A percentile compares a stretch with the other conserved stretches of the same genome.
Evolutionary conservation across 768 basidiomycete species (phyloP).

Genomic region (Naematelia aurantialba): DNA sequence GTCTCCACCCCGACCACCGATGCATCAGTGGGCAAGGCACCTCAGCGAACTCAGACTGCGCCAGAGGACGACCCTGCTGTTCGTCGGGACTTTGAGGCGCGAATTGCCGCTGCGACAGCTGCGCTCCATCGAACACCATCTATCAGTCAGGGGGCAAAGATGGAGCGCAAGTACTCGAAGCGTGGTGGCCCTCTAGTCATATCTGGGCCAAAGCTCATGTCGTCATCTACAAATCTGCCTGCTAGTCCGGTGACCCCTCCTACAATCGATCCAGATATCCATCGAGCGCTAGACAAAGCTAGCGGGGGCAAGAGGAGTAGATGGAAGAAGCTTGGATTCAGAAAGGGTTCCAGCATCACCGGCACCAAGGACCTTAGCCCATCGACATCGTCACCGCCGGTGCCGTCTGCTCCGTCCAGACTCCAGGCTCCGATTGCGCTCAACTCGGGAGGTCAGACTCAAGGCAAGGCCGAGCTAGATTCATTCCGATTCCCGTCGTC

Average conservation of each 20-base stretch:
- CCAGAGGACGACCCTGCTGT: constrained; percentile 21
- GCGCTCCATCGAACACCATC: constrained; percentile 39
- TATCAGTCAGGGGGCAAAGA: constrained; percentile 5
- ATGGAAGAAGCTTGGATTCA: constrained; percentile 39
- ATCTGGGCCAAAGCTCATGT: constrained; percentile 36
- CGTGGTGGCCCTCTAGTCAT: constrained; percentile 30
- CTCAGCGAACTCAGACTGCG: constrained; percentile 1
- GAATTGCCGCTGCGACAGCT: constrained; percentile 42
- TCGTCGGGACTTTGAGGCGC: constrained; percentile 35
- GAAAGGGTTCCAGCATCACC: constrained; percentile 17
- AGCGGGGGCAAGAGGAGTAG: constrained; percentile 29
- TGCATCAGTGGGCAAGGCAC: background rate
- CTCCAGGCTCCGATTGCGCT: constrained; percentile 28
- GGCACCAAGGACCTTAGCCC: constrained; percentile 3
- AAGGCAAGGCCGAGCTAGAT: constrained; percentile 17
- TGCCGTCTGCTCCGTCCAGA: constrained; percentile 3
- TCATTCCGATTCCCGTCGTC: constrained; percentile 23
- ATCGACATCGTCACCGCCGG: background rate
- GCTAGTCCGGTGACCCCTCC: constrained; percentile 17
- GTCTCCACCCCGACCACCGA: background rate
- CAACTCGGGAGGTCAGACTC: background rate
- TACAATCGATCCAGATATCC: constrained; percentile 4
- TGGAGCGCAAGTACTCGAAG: constrained; percentile 35
- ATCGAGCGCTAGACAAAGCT: constrained; percentile 25
- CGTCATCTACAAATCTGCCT: constrained; percentile 31